Evolutionary conservation across 139 green algal species (phyloP).

Genomic region (Penium margaritaceum): DNA sequence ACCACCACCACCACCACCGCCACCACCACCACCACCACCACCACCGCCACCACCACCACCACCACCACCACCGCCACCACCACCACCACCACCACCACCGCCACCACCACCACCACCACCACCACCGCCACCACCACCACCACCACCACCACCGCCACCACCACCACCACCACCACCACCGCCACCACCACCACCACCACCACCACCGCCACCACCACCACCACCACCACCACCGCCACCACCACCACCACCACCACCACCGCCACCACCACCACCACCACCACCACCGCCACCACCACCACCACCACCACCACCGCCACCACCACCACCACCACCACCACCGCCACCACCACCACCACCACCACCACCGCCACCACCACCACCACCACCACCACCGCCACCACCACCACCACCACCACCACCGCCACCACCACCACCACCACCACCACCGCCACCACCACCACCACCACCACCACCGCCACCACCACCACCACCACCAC

Average conservation of each 20-base stretch:
- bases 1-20: neutral
- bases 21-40: neutral
- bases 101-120: neutral
- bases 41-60: neutral
- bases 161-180: neutral
- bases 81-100: neutral
- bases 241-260: neutral
- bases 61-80: neutral
- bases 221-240: neutral
- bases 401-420: neutral
- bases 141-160: neutral
- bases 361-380: neutral
- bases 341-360: neutral
- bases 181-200: neutral
- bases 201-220: neutral
- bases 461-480: neutral
- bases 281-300: neutral
- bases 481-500: slow-evolving; percentile 2
- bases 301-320: neutral
- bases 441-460: neutral
- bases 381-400: neutral
- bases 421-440: neutral
- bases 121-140: neutral
- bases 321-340: neutral
- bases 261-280: neutral